Percentiles rank a stretch among this genome's conserved stretches.
Conservation (phyloP, 2,329 filamentous ascomycete species). For the Diaporthe citriasiana region DNA sequence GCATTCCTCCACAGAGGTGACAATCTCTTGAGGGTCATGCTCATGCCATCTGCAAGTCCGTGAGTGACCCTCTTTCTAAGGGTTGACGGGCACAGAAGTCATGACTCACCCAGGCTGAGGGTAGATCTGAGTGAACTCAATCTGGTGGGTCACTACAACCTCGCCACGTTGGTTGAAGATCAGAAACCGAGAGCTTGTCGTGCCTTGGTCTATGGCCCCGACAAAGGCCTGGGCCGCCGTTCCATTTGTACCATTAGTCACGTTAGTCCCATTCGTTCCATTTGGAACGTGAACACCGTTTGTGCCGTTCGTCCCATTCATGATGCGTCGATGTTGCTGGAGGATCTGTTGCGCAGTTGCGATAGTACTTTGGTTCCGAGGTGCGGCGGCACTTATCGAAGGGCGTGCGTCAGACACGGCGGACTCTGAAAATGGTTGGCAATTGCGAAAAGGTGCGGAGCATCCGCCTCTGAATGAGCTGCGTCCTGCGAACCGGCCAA, state of each 20-base stretch:
- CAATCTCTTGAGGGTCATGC: slow-evolving; percentile 84
- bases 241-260: background rate
- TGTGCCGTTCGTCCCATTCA: slow-evolving; percentile 1
- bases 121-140: slow-evolving; percentile 88
- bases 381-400: background rate
- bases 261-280: background rate
- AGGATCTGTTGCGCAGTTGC: background rate
- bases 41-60: slow-evolving; percentile 81
- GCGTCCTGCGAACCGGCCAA: slow-evolving; percentile 12
- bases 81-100: slow-evolving; percentile 22
- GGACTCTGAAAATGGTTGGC: slow-evolving; percentile 4
- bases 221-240: slow-evolving; percentile 68
- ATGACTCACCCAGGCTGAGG: slow-evolving; percentile 82
- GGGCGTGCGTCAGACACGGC: background rate
- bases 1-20: slow-evolving; percentile 82
- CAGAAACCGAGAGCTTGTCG: slow-evolving; percentile 89
- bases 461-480: background rate
- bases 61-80: slow-evolving; percentile 38
- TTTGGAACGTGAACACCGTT: slow-evolving; percentile 3
- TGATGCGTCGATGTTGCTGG: background rate
- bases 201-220: slow-evolving; percentile 91
- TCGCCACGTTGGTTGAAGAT: slow-evolving; percentile 87
- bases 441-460: slow-evolving; percentile 1
- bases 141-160: slow-evolving; percentile 85
- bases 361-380: background rate